These are phyloP conservation scores for Macrophomina phaseolina DNA, from an alignment of 2,329 filamentous ascomycete genomes.

Conservation along the genomic window DNA sequence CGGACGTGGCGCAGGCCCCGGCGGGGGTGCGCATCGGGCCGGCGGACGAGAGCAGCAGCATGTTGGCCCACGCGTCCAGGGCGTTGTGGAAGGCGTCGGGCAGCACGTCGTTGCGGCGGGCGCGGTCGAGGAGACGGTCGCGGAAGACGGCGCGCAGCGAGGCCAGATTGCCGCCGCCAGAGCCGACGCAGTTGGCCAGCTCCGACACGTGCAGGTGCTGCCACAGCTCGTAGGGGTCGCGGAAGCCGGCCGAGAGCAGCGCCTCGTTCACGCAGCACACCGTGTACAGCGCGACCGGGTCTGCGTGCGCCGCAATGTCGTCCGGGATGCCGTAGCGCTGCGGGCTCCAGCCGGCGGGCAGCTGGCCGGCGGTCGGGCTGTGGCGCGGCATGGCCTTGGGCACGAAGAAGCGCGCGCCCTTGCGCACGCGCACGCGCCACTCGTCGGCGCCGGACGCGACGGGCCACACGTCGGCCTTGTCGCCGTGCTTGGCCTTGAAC, in stretches of 20 bases:
- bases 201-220: constrained; percentile 46
- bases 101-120: constrained; percentile 41
- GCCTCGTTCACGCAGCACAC: constrained; percentile 43
- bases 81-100: constrained; percentile 47
- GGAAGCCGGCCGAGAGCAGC: constrained; percentile 42
- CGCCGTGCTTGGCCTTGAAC: constrained; percentile 37
- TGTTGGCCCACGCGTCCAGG: constrained; percentile 47
- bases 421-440: too few species aligned
- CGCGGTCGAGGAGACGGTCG: constrained; percentile 35
- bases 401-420: too few species aligned
- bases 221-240: constrained; percentile 40
- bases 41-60: constrained; percentile 46
- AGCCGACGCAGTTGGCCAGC: constrained; percentile 44
- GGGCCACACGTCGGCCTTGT: too few species aligned
- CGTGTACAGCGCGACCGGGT: constrained; percentile 43
- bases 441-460: too few species aligned
- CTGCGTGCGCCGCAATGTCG: constrained; percentile 45
- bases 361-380: constrained; percentile 43
- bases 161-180: constrained; percentile 38
- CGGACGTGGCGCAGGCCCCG: constrained; percentile 46
- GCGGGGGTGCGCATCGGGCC: constrained; percentile 47
- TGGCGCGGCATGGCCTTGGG: too few species aligned
- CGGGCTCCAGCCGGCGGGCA: constrained; percentile 45
- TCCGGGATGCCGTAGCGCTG: constrained; percentile 44
- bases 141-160: constrained; percentile 40